A percentile compares a stretch with the other conserved stretches of the same genome.
These are phyloP conservation scores for Diaporthe caulivora DNA, from an alignment of 2,329 filamentous ascomycete species.

Conservation along the genomic window DNA sequence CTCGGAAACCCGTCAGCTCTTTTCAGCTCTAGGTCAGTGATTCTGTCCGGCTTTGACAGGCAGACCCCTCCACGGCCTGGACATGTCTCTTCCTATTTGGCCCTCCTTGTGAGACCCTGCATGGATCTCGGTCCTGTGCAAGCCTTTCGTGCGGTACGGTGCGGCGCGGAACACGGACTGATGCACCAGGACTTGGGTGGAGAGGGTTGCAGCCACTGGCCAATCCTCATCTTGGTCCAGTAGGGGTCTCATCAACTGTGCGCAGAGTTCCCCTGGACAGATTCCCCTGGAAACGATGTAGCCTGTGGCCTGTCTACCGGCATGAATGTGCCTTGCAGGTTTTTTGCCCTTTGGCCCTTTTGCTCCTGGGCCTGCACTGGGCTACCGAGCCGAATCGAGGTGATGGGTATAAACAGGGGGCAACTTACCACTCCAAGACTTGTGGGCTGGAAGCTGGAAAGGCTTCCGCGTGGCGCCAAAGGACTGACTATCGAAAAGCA, in stretches of 20 bases:
- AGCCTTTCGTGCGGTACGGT: conserved; percentile 15
- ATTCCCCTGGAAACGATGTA: conserved; percentile 8
- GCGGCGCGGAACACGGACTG: conserved; percentile 8
- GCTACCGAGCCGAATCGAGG: neutral
- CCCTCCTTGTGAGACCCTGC: neutral
- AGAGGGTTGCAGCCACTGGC: conserved; percentile 26
- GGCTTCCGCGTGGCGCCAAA: conserved; percentile 26
- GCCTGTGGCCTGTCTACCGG: conserved; percentile 9
- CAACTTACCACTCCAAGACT: conserved; percentile 8
- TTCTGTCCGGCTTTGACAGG: neutral
- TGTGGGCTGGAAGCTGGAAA: conserved; percentile 16
- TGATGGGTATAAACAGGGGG: conserved; percentile 4
- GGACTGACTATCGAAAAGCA: conserved; percentile 27
- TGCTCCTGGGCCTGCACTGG: conserved; percentile 15
- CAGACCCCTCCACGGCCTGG: neutral
- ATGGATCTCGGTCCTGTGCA: conserved; percentile 9
- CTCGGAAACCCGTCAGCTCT: conserved; percentile 29
- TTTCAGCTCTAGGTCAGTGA: conserved; percentile 26
- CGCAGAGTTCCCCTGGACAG: conserved; percentile 8
- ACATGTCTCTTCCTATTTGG: neutral
- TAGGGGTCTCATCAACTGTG: conserved; percentile 11
- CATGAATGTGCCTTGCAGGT: conserved; percentile 5
- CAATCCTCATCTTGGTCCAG: conserved; percentile 27
- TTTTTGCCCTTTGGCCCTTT: neutral
- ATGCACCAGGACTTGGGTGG: conserved; percentile 4